Base-by-base conservation (phyloP, 108 stramenopile genomes). In the Schizochytrium sp. region DNA sequence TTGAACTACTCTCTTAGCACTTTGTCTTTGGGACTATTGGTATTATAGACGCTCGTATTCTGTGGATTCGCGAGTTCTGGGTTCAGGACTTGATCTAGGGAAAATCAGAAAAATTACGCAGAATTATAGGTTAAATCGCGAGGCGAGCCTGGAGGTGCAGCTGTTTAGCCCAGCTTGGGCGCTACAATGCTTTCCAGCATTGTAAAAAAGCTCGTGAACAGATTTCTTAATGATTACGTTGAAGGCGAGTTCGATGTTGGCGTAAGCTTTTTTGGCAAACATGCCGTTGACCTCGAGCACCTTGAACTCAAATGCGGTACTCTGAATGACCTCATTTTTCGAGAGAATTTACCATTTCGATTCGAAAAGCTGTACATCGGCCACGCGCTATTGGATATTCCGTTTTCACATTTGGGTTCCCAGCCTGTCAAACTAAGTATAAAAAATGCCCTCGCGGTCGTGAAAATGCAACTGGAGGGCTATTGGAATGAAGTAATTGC, bases 221-320 rank as follows among this genome's bases (percentile, higher is more conserved):
- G 53, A 40, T 83, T 83, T 42, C 50, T 55, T 47, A 55, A 83
- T 53, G 76, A 83, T 47, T 83, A 83, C 53, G 50, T 83, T 47
- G 76, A 83, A 42, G 76, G 76, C 76, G 53, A 83, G 3, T 83
- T 55, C 53, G 76, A 83, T 28, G 76, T 83, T 5, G 76, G 50
- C n/a, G 40, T 83, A n/a, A 83, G 76, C 76, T 28, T 83, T 13
- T 83, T 83, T 55, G 76, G 76, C 50, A 55, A 49, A 49, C 76
- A 83, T 83, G 76, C 76, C 8, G 28, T 83, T 5, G 47, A 49
- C 38, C 76, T 83, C 17, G 76, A 83, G 76, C 47, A 83, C 47
- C 53, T 83, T 38, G 76, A 83, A 53, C 28, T 83, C 76, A 83
- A 83, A 40, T 56, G 28, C 15, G 38, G 50, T 53, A 42, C 76